Percentiles rank a stretch among this genome's conserved stretches.
Conservation (phyloP, 225 moss, liverwort and hornwort species). For the Pseudisothecium myosuroides region DNA sequence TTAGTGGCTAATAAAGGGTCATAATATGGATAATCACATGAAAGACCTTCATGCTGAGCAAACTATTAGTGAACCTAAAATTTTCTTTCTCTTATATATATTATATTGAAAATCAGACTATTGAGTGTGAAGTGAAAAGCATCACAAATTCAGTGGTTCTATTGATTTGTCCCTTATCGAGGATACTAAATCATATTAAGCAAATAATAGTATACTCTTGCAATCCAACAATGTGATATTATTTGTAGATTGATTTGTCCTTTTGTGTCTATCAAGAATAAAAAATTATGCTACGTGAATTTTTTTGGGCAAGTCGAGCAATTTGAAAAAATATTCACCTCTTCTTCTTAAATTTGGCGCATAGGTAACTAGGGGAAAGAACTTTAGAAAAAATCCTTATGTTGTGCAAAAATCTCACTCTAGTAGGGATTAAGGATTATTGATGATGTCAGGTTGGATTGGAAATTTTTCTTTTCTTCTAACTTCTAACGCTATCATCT, state of each 20-base stretch:
- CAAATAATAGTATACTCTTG: neutral
- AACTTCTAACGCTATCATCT: neutral
- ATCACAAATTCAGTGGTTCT: neutral
- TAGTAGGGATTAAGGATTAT: neutral
- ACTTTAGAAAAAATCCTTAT: fast-evolving
- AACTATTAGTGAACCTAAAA: neutral
- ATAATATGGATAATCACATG: neutral
- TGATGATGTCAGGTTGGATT: fast-evolving
- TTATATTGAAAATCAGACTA: neutral
- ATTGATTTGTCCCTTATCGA: neutral
- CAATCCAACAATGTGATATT: neutral
- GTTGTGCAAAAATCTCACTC: neutral
- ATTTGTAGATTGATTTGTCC: neutral
- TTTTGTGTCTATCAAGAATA: fast-evolving
- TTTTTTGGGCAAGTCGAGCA: neutral
- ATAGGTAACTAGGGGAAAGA: fast-evolving
- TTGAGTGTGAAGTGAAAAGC: neutral
- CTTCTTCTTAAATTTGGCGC: neutral
- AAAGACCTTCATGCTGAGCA: neutral
- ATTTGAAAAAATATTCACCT: neutral
- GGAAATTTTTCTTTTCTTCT: too few relatives aligned
- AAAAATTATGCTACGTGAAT: fast-evolving
- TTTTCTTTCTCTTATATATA: neutral
- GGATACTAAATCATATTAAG: neutral
- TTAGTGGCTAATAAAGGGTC: neutral